Percentiles rank a stretch among this genome's conserved stretches.
Evolutionary conservation across 2,329 filamentous ascomycete species (phyloP).

Genomic region (Metarhizium humberi): DNA sequence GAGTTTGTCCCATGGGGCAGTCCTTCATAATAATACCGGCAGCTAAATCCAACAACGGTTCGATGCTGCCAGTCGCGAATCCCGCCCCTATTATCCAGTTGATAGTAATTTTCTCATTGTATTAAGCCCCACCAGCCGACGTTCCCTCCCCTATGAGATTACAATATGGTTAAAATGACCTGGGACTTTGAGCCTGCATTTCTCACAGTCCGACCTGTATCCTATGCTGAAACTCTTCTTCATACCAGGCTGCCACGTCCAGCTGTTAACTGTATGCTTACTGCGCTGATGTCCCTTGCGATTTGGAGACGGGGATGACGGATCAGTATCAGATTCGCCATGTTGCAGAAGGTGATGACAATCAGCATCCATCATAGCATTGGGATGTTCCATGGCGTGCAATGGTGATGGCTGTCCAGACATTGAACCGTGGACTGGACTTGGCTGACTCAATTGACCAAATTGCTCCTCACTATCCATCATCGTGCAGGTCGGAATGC

Average conservation of each 20-base stretch:
- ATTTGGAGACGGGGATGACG: slow-evolving; percentile 35
- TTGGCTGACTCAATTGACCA: not conserved
- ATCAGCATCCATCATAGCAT: slow-evolving; percentile 28
- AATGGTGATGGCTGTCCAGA: slow-evolving; percentile 14
- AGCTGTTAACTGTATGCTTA: slow-evolving; percentile 50
- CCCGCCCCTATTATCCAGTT: not conserved
- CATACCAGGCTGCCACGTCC: slow-evolving; percentile 53
- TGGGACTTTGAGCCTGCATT: slow-evolving; percentile 64
- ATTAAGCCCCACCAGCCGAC: not conserved
- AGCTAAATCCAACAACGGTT: not conserved
- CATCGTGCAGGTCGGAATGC: slow-evolving; percentile 21
- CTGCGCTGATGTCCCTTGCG: slow-evolving; percentile 48
- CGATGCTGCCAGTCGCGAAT: not conserved
- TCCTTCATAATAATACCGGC: not conserved
- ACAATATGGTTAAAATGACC: slow-evolving; percentile 78
- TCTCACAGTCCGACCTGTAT: slow-evolving; percentile 68
- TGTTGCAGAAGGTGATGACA: slow-evolving; percentile 13
- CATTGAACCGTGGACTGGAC: slow-evolving; percentile 12
- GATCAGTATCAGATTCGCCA: slow-evolving; percentile 24
- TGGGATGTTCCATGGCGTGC: slow-evolving; percentile 31
- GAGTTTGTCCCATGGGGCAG: not conserved
- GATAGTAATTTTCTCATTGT: not conserved
- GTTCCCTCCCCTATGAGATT: slow-evolving; percentile 39
- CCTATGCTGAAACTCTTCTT: slow-evolving; percentile 71
- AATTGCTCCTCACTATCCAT: slow-evolving; percentile 11